Percentiles rank a stretch among this genome's conserved stretches.
Conservation (phyloP, 1,284 basidiomycete species). For the Ceratobasidium sp. region DNA sequence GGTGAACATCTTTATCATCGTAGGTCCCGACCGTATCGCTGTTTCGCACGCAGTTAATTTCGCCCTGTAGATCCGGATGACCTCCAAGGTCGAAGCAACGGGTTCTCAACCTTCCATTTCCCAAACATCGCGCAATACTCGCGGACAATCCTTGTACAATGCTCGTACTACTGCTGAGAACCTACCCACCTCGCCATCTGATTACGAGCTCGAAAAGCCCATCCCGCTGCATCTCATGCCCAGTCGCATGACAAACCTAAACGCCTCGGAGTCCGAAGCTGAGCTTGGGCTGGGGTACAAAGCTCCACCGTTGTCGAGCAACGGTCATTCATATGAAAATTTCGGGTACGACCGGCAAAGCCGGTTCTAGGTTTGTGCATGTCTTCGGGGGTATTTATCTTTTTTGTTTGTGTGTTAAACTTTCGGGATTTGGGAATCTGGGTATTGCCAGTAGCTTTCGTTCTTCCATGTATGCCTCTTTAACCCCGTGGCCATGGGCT, state of each 20-base stretch:
- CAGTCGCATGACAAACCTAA: no score
- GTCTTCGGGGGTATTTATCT: background rate
- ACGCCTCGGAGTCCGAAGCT: background rate
- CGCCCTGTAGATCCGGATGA: slow-evolving; percentile 4
- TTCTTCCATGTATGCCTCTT: no score
- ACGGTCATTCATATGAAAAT: background rate
- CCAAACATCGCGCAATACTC: background rate
- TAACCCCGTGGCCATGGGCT: no score
- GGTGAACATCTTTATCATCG: slow-evolving; percentile 14
- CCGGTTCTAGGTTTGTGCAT: background rate
- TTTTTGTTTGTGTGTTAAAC: background rate
- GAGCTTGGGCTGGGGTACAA: background rate
- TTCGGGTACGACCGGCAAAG: background rate
- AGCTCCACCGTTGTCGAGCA: no score
- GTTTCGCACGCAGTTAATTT: background rate
- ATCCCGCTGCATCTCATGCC: slow-evolving; percentile 1
- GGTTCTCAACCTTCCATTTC: background rate
- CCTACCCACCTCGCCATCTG: background rate
- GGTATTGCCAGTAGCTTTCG: no score
- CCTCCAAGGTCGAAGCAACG: background rate
- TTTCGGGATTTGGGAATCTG: no score
- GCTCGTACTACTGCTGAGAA: background rate
- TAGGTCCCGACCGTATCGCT: background rate
- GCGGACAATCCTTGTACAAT: background rate
- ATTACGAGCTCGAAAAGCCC: background rate